A percentile compares a stretch with the other conserved stretches of the same genome.
These are phyloP conservation scores for Pythium folliculosum DNA, from an alignment of 352 stramenopile genomes.

Conservation along the genomic window DNA sequence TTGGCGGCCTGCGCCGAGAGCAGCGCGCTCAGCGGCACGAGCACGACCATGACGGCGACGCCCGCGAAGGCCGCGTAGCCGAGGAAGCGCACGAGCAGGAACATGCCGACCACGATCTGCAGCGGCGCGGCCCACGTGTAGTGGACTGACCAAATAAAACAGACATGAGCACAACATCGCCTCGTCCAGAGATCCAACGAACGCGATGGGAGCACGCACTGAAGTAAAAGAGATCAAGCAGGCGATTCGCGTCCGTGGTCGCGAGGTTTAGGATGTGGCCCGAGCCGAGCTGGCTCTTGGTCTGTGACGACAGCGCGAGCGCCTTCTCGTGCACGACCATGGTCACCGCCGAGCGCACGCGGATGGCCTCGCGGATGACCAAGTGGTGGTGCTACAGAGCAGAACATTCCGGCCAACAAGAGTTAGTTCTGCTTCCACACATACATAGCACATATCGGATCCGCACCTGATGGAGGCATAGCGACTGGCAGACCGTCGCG, in stretches of 20 bases:
- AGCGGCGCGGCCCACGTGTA: constrained; percentile 64
- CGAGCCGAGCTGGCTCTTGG: constrained; percentile 52
- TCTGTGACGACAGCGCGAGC: constrained; percentile 55
- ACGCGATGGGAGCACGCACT: constrained; percentile 7
- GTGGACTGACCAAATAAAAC: constrained; percentile 37
- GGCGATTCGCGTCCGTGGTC: constrained; percentile 89
- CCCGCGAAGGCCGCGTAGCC: constrained; percentile 54
- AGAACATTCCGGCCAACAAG: no score
- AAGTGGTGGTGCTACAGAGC: constrained; percentile 65
- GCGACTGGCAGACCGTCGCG: constrained; percentile 46
- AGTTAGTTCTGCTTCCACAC: neutral
- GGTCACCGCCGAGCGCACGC: constrained; percentile 60
- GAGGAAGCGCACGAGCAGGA: constrained; percentile 56
- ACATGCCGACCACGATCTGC: constrained; percentile 55
- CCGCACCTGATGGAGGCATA: constrained; percentile 64
- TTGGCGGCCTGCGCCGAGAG: constrained; percentile 43
- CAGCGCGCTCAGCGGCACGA: constrained; percentile 43
- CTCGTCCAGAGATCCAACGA: neutral
- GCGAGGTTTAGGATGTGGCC: constrained; percentile 95
- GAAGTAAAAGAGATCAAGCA: constrained; percentile 86
- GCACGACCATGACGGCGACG: constrained; percentile 55
- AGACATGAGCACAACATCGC: neutral
- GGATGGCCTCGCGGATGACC: constrained; percentile 65
- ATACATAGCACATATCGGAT: neutral
- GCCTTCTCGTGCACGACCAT: constrained; percentile 70